phyloP scores from a whole-genome alignment of 2,329 filamentous ascomycete species.

The Exophiala oligosperma region DNA sequence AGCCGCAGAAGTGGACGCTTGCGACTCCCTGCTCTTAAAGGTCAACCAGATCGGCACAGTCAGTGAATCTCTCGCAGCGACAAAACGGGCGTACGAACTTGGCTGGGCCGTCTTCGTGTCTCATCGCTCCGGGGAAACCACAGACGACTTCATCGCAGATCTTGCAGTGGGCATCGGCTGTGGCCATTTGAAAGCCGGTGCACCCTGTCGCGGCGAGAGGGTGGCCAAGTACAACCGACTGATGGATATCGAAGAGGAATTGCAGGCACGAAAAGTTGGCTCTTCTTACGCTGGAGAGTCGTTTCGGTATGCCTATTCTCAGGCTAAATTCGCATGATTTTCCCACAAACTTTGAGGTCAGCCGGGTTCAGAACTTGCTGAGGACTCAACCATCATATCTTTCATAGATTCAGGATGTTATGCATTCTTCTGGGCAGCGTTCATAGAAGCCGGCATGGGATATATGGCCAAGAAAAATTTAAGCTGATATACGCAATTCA shows the following conservation, averaged over 20 bases:
- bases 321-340: background rate
- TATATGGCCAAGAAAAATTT: too few species aligned
- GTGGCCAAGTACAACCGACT: slow-evolving; percentile 47
- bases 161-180: slow-evolving; percentile 40
- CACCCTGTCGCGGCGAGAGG: slow-evolving; percentile 42
- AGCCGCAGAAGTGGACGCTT: slow-evolving; percentile 41
- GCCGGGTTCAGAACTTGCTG: too few species aligned
- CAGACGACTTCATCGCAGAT: slow-evolving; percentile 47
- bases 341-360: background rate
- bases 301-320: background rate
- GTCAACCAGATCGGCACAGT: slow-evolving; percentile 47
- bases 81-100: slow-evolving; percentile 35
- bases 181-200: slow-evolving; percentile 45
- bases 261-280: slow-evolving; percentile 1
- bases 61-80: slow-evolving; percentile 41
- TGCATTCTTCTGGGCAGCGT: too few species aligned
- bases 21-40: slow-evolving; percentile 44
- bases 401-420: too few species aligned
- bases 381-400: too few species aligned
- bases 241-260: slow-evolving; percentile 43
- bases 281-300: slow-evolving; percentile 1
- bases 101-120: slow-evolving; percentile 46
- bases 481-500: background rate
- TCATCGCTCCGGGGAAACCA: slow-evolving; percentile 45
- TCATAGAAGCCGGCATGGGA: too few species aligned